These are phyloP conservation scores for Hypoxylon cercidicola DNA, from an alignment of 495 filamentous ascomycete genomes.

Conservation along the genomic window DNA sequence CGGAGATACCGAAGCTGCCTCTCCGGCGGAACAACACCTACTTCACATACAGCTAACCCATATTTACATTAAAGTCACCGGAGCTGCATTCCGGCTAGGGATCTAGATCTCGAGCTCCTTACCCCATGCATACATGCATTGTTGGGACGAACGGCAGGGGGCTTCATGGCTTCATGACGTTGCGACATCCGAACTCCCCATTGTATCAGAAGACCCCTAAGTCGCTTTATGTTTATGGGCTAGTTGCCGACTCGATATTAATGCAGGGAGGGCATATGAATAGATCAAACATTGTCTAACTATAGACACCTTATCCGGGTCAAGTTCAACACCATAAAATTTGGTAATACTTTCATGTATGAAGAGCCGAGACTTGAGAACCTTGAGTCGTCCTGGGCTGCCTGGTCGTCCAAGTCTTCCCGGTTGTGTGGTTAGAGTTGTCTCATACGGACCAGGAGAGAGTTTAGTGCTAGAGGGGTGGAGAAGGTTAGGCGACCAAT, in stretches of 20 bases:
- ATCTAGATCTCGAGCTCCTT: conserved; percentile 14
- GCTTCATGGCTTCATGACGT: conserved; percentile 17
- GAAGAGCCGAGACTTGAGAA: neutral
- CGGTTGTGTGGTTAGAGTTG: conserved; percentile 17
- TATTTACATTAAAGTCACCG: neutral
- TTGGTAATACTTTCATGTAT: too few species aligned
- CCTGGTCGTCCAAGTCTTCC: conserved; percentile 1
- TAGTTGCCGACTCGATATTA: too few species aligned
- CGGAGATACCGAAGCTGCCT: neutral
- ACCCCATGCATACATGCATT: conserved; percentile 13
- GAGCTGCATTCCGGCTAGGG: neutral
- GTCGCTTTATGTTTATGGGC: too few species aligned
- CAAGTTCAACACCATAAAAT: neutral
- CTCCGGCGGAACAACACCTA: neutral
- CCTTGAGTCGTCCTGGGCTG: too few species aligned
- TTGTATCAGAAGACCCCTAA: conserved; percentile 21
- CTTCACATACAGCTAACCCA: neutral
- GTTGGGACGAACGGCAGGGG: conserved; percentile 19
- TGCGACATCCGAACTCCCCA: conserved; percentile 24
- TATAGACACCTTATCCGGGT: neutral
- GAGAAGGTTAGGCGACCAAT: conserved; percentile 34
- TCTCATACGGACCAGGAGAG: conserved; percentile 20
- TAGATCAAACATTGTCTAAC: too few species aligned
- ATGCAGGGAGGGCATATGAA: too few species aligned
- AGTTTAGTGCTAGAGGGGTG: conserved; percentile 9